These are phyloP conservation scores for Lecanoromycetidae sp. DNA, from an alignment of 2,329 filamentous ascomycete species.

Conservation along the genomic window DNA sequence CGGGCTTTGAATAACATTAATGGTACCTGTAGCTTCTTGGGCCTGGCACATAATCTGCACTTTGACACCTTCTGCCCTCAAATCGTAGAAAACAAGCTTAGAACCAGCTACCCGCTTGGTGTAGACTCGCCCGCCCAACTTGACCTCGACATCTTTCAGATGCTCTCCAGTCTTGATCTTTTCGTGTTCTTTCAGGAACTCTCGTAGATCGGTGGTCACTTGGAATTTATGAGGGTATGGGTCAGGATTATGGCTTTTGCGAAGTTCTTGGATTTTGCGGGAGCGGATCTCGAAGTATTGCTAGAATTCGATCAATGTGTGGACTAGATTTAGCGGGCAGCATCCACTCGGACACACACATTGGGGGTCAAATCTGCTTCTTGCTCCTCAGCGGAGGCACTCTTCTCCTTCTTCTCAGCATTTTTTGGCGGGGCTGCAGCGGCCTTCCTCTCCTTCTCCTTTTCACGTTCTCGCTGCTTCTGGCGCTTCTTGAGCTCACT, in stretches of 20 bases:
- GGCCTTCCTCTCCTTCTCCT: slow-evolving; percentile 78
- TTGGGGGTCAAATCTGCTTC: slow-evolving; percentile 64
- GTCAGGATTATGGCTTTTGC: slow-evolving; percentile 60
- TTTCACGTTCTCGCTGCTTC: slow-evolving; percentile 79
- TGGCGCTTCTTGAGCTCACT: slow-evolving; percentile 86
- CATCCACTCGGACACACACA: slow-evolving; percentile 34
- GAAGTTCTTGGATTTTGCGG: slow-evolving; percentile 63
- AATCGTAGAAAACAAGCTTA: slow-evolving; percentile 88
- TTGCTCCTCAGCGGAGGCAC: slow-evolving; percentile 48
- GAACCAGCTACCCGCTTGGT: slow-evolving; percentile 68
- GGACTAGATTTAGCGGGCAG: slow-evolving; percentile 15
- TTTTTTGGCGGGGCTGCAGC: slow-evolving; percentile 51
- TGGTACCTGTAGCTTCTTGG: slow-evolving; percentile 55
- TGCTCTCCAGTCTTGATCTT: slow-evolving; percentile 76
- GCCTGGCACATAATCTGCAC: slow-evolving; percentile 89
- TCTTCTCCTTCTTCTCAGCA: slow-evolving; percentile 53
- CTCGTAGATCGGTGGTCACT: slow-evolving; percentile 66
- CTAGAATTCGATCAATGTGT: slow-evolving; percentile 29
- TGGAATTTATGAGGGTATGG: slow-evolving; percentile 94
- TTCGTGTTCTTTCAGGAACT: slow-evolving; percentile 67
- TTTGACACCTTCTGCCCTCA: slow-evolving; percentile 61
- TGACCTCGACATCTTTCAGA: slow-evolving; percentile 60
- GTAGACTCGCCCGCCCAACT: slow-evolving; percentile 77
- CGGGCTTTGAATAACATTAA: too few relatives aligned
- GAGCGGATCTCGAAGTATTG: slow-evolving; percentile 97